These are phyloP conservation scores for Suhomyces yuchorum DNA, from an alignment of 1,139 yeast genomes.

Conservation along the genomic window DNA sequence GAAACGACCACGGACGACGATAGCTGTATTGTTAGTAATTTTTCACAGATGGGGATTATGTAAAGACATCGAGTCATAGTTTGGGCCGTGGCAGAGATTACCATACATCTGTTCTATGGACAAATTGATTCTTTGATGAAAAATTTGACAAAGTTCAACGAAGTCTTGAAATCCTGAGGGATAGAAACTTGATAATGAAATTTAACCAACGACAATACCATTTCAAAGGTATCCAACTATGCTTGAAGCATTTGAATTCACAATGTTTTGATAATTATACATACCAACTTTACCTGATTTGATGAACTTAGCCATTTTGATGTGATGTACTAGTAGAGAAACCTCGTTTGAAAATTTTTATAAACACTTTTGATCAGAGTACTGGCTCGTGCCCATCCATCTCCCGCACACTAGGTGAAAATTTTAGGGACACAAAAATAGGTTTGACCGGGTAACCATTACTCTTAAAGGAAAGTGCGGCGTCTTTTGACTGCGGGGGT, in stretches of 20 bases:
- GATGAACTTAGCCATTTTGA: slow-evolving; percentile 90
- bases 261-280: slow-evolving; percentile 37
- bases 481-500: slow-evolving; percentile 8
- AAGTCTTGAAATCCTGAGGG: not conserved
- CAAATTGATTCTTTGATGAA: not conserved
- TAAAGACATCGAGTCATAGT: no score
- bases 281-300: slow-evolving; percentile 99
- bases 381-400: slow-evolving; percentile 12
- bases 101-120: not conserved
- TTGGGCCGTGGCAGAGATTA: no score
- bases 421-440: slow-evolving; percentile 16
- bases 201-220: not conserved
- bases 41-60: not conserved
- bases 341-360: slow-evolving; percentile 21
- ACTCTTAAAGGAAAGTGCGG: slow-evolving; percentile 11
- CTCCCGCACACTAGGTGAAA: slow-evolving; percentile 17
- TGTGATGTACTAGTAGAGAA: slow-evolving; percentile 21
- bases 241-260: not conserved
- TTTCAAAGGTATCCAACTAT: not conserved
- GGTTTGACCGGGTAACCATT: slow-evolving; percentile 9
- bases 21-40: slow-evolving; percentile 65
- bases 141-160: not conserved
- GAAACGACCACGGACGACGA: slow-evolving; percentile 99
- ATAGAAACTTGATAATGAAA: not conserved
- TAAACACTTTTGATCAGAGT: slow-evolving; percentile 14